Conservation (phyloP, 164 flowering plant genomes). For the Brasenia schreberi region DNA sequence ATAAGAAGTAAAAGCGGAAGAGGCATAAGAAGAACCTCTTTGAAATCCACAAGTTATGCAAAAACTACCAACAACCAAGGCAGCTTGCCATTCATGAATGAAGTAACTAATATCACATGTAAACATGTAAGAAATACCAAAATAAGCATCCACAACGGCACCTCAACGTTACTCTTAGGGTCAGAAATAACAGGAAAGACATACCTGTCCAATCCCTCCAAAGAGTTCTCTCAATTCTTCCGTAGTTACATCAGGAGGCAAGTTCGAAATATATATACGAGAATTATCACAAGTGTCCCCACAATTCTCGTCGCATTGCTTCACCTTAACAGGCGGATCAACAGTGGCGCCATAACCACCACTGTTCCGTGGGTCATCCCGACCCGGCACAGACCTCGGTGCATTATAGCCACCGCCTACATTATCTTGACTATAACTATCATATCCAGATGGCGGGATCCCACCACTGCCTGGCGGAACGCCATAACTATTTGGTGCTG, state of each 20-base stretch:
- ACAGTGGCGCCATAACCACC: conserved; percentile 38
- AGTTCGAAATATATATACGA: conserved; percentile 88
- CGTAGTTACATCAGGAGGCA: conserved; percentile 83
- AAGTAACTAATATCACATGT: too few relatives aligned
- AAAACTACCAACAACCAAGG: too few relatives aligned
- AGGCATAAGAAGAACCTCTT: too few relatives aligned
- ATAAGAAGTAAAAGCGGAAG: too few relatives aligned
- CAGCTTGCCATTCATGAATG: too few relatives aligned
- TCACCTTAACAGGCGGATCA: conserved; percentile 42
- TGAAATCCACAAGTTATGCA: too few relatives aligned
- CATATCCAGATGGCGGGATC: conserved; percentile 26
- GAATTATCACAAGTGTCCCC: conserved; percentile 79
- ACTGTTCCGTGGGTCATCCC: conserved; percentile 15
- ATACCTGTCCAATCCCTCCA: conserved; percentile 98
- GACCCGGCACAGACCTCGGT: conserved; percentile 1
- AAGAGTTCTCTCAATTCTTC: conserved; percentile 86
- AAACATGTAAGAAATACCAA: too few relatives aligned
- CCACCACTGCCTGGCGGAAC: conserved; percentile 32
- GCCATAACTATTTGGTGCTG: conserved; percentile 26
- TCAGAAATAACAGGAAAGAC: neutral
- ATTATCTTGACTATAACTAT: conserved; percentile 12
- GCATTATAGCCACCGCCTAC: conserved; percentile 3
- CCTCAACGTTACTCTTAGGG: neutral
- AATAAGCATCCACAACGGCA: too few relatives aligned
- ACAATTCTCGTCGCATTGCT: conserved; percentile 92